These are phyloP conservation scores for Rhamnella rubrinervis DNA, from an alignment of 331 rosid species.

Conservation along the genomic window DNA sequence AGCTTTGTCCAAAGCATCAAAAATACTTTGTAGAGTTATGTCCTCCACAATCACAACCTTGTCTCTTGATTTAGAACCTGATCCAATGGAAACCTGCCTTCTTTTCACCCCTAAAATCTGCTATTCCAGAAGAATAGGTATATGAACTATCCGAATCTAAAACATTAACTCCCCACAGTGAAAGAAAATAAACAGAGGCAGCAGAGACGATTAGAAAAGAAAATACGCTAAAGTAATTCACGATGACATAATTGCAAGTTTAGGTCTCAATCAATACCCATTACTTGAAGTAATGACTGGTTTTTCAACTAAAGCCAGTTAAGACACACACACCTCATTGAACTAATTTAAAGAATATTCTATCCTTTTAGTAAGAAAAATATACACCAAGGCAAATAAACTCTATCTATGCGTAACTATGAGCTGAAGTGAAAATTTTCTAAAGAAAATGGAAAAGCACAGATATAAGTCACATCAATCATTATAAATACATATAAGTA, in stretches of 20 bases:
- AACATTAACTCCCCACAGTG: background rate
- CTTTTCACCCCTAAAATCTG: conserved; percentile 88
- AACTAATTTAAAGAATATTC: background rate
- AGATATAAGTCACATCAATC: no score
- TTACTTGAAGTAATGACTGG: background rate
- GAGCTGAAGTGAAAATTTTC: no score
- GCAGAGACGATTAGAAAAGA: background rate
- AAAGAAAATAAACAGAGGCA: background rate
- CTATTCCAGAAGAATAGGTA: conserved; percentile 12
- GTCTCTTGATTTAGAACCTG: conserved; percentile 90
- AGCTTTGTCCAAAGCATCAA: conserved; percentile 61
- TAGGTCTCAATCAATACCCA: background rate
- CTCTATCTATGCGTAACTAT: no score
- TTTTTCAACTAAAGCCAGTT: background rate
- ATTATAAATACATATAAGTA: no score
- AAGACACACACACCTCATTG: background rate
- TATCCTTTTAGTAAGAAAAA: background rate
- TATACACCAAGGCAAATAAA: background rate
- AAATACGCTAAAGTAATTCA: background rate
- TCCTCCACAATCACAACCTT: conserved; percentile 85
- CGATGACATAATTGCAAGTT: background rate
- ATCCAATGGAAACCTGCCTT: conserved; percentile 75
- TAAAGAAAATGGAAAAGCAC: no score
- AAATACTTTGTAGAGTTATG: conserved; percentile 60
- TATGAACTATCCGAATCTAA: background rate